Evolutionary conservation across 768 basidiomycete genomes (phyloP), one percentile per base, ranked within the genome.

Genomic region (Termitomyces sp.): DNA sequence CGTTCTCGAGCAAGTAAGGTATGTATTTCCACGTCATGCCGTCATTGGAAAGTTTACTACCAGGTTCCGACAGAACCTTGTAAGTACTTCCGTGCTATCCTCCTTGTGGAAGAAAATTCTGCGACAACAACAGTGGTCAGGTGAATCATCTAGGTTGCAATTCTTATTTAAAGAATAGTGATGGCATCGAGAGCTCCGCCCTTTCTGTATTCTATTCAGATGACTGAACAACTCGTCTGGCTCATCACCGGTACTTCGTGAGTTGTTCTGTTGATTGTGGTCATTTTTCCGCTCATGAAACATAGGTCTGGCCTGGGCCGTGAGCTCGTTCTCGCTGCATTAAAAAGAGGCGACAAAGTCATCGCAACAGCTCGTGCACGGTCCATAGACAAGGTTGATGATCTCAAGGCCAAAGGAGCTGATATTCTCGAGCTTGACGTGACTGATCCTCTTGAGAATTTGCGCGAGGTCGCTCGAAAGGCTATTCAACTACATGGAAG

Each of bases 281-380:
- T 39, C 13, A 33, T 37, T 13, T n/a, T n/a, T n/a, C n/a, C n/a
- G n/a, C n/a, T n/a, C n/a, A 37, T 5, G 8, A n/a, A n/a, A 7
- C 6, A 2, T 51, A 51, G 50, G 18, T 51, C 50, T 39, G 53
- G 53, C 4, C 22, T 53, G 12, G 79, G 77, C 6, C 69, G 72
- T 7, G 68, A 74, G 24, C 66, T 79, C 4, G 74, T 79, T 1
- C 59, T 74, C 4, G 70, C 70, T 18, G 74, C 75, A 13, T 72
- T 82, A 32, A 70, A 72, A n/a, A 71, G 80, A 10, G 78, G 78
- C 10, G 79, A 82, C 59, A 73, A 72, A 37, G 81, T 82, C 14
- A 79, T 82, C 54, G 80, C 79, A 0, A 79, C 81, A 4, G 73
- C 72, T 5, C 71, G 78, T 1, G 65, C 61, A 2, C 73, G 77